phyloP scores from a whole-genome alignment of 2,329 filamentous ascomycete species.

The Clarireedia monteithiana region DNA sequence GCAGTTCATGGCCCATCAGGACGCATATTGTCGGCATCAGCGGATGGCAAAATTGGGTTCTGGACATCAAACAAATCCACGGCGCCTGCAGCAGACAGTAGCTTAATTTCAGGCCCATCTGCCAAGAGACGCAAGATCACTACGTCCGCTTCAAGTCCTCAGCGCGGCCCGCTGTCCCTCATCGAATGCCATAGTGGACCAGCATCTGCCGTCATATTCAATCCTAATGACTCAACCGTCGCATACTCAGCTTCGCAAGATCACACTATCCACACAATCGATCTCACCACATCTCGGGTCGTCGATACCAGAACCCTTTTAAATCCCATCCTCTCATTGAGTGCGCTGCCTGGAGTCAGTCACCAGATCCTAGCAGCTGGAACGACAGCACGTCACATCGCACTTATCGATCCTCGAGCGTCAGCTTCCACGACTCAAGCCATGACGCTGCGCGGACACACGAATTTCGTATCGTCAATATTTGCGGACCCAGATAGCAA shows the following conservation, averaged over 20 bases:
- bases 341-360: slow-evolving; percentile 57
- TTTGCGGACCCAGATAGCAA: slow-evolving; percentile 50
- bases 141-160: slow-evolving; percentile 43
- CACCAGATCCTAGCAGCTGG: slow-evolving; percentile 57
- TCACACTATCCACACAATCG: slow-evolving; percentile 83
- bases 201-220: slow-evolving; percentile 77
- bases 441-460: slow-evolving; percentile 87
- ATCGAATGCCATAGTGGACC: slow-evolving; percentile 62
- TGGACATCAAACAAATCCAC: slow-evolving; percentile 78
- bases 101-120: slow-evolving; percentile 59
- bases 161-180: slow-evolving; percentile 72
- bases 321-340: slow-evolving; percentile 73
- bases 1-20: slow-evolving; percentile 66
- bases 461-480: slow-evolving; percentile 57
- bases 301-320: slow-evolving; percentile 80
- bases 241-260: slow-evolving; percentile 90
- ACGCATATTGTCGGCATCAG: slow-evolving; percentile 76
- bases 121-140: slow-evolving; percentile 70
- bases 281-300: slow-evolving; percentile 70
- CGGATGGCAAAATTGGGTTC: slow-evolving; percentile 76
- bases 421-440: slow-evolving; percentile 69
- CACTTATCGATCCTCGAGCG: slow-evolving; percentile 82
- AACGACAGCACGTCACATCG: slow-evolving; percentile 79
- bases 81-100: slow-evolving; percentile 63
- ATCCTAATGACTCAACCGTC: slow-evolving; percentile 75